Evolutionary conservation across 345 rosid species (phyloP).

Genomic region (Eucalyptus cladocalyx): DNA sequence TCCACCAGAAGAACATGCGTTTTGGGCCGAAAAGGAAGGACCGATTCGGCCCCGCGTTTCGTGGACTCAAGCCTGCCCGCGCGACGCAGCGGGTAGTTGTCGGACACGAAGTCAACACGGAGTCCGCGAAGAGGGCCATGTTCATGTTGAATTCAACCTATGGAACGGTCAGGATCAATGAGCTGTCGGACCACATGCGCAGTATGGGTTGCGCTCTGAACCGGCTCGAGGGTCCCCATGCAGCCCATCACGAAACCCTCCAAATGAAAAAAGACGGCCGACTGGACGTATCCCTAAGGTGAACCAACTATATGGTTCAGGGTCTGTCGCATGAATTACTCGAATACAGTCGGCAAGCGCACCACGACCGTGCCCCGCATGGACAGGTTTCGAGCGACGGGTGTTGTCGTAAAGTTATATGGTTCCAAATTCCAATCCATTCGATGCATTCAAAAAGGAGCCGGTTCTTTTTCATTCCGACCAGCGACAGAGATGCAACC

Average conservation of each 20-base stretch:
- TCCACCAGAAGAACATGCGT: not conserved
- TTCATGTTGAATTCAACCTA: not conserved
- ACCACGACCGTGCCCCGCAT: not conserved
- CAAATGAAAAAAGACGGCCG: not conserved
- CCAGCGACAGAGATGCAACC: not conserved
- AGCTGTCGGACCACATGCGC: constrained; percentile 34
- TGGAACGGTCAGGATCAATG: constrained; percentile 27
- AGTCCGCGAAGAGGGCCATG: not conserved
- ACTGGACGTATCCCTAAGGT: not conserved
- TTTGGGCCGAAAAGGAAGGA: not conserved
- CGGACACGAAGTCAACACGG: not conserved
- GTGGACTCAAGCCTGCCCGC: not conserved
- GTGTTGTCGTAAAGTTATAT: not conserved
- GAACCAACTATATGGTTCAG: not conserved
- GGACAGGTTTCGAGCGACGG: not conserved
- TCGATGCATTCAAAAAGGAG: not conserved
- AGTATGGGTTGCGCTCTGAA: constrained; percentile 21
- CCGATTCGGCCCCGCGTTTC: not conserved
- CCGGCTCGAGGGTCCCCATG: not conserved
- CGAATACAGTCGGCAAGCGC: not conserved
- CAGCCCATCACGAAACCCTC: not conserved
- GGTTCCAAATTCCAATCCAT: not conserved
- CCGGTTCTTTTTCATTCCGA: not conserved
- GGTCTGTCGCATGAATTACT: not conserved
- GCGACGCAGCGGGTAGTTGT: not conserved